Conservation (phyloP, 306 rosid species). For the Pterocarpus macrocarpus region DNA sequence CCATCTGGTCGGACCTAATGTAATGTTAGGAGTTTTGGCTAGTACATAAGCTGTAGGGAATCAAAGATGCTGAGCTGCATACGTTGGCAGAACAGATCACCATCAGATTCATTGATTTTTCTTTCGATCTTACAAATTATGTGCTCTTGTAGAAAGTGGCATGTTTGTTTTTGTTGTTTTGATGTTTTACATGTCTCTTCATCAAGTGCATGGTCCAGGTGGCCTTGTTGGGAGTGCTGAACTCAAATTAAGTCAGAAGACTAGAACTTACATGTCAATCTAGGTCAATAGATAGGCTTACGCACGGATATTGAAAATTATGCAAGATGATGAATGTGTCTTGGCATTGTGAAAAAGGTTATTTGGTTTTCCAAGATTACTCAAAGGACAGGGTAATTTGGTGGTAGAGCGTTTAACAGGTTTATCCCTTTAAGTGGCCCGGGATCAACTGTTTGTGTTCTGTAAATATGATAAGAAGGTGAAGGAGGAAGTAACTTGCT, state of each 20-base stretch:
- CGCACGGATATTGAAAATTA: not conserved
- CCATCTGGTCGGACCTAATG: not conserved
- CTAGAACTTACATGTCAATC: not conserved
- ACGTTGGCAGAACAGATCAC: not conserved
- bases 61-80: slow-evolving; percentile 8
- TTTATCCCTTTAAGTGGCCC: not conserved
- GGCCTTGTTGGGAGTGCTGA: not conserved
- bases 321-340: slow-evolving; percentile 3
- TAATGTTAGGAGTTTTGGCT: slow-evolving; percentile 10
- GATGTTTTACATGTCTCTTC: slow-evolving; percentile 16
- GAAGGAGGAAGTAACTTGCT: not conserved
- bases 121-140: not conserved
- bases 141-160: not conserved
- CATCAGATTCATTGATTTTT: not conserved
- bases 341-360: not conserved
- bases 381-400: not conserved
- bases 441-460: not conserved
- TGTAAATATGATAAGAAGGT: not conserved
- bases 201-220: slow-evolving; percentile 13
- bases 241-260: not conserved
- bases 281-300: not conserved
- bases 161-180: slow-evolving; percentile 4
- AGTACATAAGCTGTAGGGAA: not conserved
- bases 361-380: slow-evolving; percentile 7
- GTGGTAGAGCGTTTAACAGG: not conserved